phyloP scores from a whole-genome alignment of 2,329 filamentous ascomycete species.

The Penicillium sp. region DNA sequence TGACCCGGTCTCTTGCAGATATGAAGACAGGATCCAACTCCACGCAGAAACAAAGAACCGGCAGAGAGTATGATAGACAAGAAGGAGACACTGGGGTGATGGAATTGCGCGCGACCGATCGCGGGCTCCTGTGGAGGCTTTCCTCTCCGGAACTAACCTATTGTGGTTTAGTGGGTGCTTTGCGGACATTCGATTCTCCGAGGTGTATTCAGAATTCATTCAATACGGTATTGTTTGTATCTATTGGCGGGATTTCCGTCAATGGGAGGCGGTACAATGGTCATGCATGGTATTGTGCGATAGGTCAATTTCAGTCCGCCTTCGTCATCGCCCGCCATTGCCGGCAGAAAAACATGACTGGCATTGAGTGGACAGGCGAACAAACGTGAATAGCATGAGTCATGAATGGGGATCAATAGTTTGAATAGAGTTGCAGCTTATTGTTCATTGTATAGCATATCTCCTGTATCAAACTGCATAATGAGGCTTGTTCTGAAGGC shows the following conservation, averaged over 20 bases:
- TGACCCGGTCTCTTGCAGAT: conserved; percentile 12
- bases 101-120: conserved; percentile 35
- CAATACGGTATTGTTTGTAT: conserved; percentile 1
- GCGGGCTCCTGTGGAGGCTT: conserved; percentile 31
- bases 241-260: no score
- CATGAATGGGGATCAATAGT: not conserved
- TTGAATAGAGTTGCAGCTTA: not conserved
- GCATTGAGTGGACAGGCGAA: not conserved
- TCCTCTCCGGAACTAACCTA: conserved; percentile 24
- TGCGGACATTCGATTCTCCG: conserved; percentile 25
- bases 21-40: conserved; percentile 3
- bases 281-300: conserved; percentile 7
- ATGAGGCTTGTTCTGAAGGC: not conserved
- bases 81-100: conserved; percentile 16
- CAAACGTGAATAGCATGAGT: not conserved
- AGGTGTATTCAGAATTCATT: not conserved
- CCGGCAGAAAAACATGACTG: conserved; percentile 17
- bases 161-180: conserved; percentile 13
- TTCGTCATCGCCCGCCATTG: conserved; percentile 27
- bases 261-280: not conserved
- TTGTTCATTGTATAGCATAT: not conserved
- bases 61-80: conserved; percentile 2
- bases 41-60: conserved; percentile 7
- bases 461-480: not conserved
- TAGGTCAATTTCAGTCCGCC: conserved; percentile 14